Evolutionary conservation across 495 filamentous ascomycete species (phyloP).

Genomic region (Letharia columbiana): DNA sequence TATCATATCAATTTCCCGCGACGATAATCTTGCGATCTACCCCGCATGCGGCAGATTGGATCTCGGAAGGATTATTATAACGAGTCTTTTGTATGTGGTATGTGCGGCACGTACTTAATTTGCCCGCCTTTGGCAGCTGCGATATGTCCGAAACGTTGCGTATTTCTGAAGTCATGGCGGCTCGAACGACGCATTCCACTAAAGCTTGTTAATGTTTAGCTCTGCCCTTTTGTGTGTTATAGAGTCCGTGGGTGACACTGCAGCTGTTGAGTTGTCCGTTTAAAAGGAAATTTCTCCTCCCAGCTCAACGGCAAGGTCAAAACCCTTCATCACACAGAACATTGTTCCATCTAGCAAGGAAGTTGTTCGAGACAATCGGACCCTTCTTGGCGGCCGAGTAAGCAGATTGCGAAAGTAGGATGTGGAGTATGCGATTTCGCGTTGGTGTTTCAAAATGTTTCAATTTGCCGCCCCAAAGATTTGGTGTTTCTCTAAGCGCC

Average conservation of each 20-base stretch:
- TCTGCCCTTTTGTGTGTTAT: too few species aligned
- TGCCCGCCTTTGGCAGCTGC: background rate
- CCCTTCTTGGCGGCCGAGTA: constrained; percentile 2
- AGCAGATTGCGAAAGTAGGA: background rate
- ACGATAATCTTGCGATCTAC: background rate
- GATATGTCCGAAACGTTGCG: background rate
- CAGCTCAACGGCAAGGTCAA: background rate
- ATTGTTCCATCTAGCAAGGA: background rate
- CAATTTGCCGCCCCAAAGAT: constrained; percentile 6
- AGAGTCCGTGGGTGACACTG: background rate
- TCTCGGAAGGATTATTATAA: background rate
- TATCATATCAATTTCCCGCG: background rate
- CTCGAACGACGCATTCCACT: background rate
- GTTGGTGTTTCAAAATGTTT: constrained; percentile 1
- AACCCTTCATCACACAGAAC: background rate
- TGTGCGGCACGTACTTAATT: background rate
- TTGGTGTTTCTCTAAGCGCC: constrained; percentile 3
- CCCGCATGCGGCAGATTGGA: constrained; percentile 1
- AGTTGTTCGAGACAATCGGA: background rate
- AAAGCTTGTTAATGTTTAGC: background rate
- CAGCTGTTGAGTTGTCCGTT: background rate
- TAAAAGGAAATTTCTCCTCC: background rate
- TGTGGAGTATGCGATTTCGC: background rate
- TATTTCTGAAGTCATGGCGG: constrained; percentile 3
- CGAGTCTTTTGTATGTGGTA: too few species aligned